phyloP scores from a whole-genome alignment of 768 basidiomycete genomes.

The Leccinellum albellum region DNA sequence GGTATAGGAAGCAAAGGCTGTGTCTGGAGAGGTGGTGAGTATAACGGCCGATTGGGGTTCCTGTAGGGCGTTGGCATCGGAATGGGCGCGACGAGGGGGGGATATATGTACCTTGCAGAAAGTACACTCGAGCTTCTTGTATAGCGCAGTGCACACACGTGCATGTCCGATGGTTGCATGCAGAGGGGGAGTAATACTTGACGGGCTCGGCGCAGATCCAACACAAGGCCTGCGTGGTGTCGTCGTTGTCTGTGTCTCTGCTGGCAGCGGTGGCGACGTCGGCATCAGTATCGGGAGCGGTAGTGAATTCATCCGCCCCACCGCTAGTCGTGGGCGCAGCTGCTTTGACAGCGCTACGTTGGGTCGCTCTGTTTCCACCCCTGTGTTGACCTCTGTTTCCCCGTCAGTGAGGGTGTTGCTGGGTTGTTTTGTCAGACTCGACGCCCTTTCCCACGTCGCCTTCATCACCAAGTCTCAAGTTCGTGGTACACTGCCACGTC shows the following conservation, averaged over 20 bases:
- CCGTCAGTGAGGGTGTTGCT: constrained; percentile 8
- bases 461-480: no score
- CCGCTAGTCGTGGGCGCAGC: no score
- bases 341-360: constrained; percentile 1
- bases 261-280: background rate
- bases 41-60: constrained; percentile 69
- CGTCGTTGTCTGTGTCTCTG: constrained; percentile 35
- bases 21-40: constrained; percentile 65
- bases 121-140: constrained; percentile 91
- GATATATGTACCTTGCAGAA: constrained; percentile 69
- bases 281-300: background rate
- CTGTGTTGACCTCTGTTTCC: constrained; percentile 20
- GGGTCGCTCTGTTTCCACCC: constrained; percentile 10
- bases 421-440: no score
- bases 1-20: constrained; percentile 55
- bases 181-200: constrained; percentile 83
- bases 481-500: no score
- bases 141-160: constrained; percentile 86
- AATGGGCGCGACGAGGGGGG: no score
- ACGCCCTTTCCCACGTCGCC: no score
- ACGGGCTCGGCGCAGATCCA: constrained; percentile 95
- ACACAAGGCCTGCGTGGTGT: constrained; percentile 44
- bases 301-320: background rate
- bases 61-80: constrained; percentile 32
- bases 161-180: constrained; percentile 95